Evolutionary conservation across 768 basidiomycete genomes (phyloP), one percentile per base, ranked within the genome.

Genomic region (Phaeolepiota aurea): DNA sequence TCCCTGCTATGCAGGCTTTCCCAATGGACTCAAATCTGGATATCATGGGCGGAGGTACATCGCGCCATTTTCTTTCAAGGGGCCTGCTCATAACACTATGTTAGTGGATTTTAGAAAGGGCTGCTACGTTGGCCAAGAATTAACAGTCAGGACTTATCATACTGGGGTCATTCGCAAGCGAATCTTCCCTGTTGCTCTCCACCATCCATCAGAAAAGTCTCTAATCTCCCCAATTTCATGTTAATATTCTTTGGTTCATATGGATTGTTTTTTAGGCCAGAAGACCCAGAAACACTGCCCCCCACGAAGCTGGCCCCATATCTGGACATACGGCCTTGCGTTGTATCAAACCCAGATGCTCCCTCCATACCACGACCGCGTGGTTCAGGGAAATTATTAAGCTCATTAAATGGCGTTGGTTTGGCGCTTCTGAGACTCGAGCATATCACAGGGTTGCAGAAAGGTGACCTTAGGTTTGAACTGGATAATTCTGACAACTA

Each of bases 101-200:
- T n/a, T n/a, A 70, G 93, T 98, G 56, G 91, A 97, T 61, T 97
- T 96, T 59, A 71, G 88, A 42, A 99, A 99, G 64, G 96, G 96
- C 2, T 99, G 96, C 56, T 98, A 97, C 54, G 83, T 98, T 3
- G 96, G 96, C 5, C 96, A 99, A 68, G 96, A 98, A 53, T 69
- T 98, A 30, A 97, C 93, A 0, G 93, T 96, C 4, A 77, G 96
- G 38, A 97, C 94, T 25, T 94, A 94, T 59, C 91, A 97, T 57
- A 97, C 86, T 4, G 96, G 96, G 9, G 71, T 84, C 19, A 67
- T 96, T 32, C 73, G 96, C 46, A 98, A 97, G 59, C 79, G 96
- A 10, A 86, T 93, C 21, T 63, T 91, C 9, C 92, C 92, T 2
- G 75, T 97, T n/a, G 48, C 65, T 2, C 63, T 92, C 21, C 68